Base-by-base conservation (phyloP, 2,329 filamentous ascomycete genomes). In the Trichophyton verrucosum region DNA sequence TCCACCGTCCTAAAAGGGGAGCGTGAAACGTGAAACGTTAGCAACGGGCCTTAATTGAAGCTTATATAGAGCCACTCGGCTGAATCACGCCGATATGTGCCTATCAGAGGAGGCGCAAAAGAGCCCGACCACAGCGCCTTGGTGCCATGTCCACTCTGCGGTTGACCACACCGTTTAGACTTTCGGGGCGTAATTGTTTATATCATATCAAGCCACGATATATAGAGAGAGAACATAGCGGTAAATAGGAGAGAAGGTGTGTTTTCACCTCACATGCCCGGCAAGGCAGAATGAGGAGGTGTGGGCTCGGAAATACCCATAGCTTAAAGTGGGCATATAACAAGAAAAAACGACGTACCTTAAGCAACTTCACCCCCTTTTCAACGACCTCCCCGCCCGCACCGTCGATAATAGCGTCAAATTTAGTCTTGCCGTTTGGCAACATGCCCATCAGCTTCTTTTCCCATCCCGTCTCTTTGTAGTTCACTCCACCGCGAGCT, bases 351-450 rank as follows among this genome's bases (percentile, higher is more conserved):
- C 17, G 51, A 68, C 74, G 65, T 66, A 81, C 79, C 76, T 89
- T 91, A 59, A 97, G 77, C 59, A 96, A 69, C 69, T 78, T 84
- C 55, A 80, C 76, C 0, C 83, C 81, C 71, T 85, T 87, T 42
- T 80, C 77, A n/a, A 95, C 82, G 49, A 96, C 80, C 74, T 95
- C 86, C 1, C 90, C 91, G 2, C 92, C 92, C 0, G 92, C 91
- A 1, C 94, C 92, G 74, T 97, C 94, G 66, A 97, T 82, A 56
- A 97, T 86, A 20, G 87, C 86, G 74, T 97, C 94, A 64, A 80
- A 88, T 59, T 84, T 84, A 65, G 85, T 80, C 55, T 87, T 83
- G 46, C 76, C 73, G 0, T 88, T 84, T 27, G 96, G 76, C 67
- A 85, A 69, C 55, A 74, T 74, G 20, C 67, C 69, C 60, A 78